Percentiles rank a stretch among this genome's conserved stretches.
These are phyloP conservation scores for Aureobasidium sp. DNA, from an alignment of 2,329 filamentous ascomycete genomes.

Conservation along the genomic window DNA sequence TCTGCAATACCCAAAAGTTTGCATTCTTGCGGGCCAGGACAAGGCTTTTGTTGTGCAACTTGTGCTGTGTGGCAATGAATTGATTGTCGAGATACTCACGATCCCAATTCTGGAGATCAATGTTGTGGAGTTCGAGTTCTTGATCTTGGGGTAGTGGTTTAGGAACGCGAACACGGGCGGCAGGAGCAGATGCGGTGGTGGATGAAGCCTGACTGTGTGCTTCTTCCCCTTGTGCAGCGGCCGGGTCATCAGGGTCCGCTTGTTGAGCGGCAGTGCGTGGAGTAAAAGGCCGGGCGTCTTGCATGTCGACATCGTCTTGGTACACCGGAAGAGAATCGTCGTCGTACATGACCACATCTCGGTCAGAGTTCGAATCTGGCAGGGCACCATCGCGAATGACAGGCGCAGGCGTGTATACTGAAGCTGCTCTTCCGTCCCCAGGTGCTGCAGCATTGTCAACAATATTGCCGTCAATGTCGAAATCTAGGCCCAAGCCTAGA, in stretches of 20 bases:
- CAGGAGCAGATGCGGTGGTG: conserved; percentile 31
- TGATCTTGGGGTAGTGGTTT: conserved; percentile 41
- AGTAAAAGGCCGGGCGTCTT: neutral
- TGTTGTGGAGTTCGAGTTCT: conserved; percentile 45
- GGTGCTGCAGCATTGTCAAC: conserved; percentile 28
- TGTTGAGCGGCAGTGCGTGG: neutral
- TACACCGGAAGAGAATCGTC: neutral
- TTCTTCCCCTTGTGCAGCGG: conserved; percentile 12
- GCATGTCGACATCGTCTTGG: neutral
- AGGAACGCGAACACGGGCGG: conserved; percentile 29
- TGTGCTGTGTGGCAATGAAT: neutral
- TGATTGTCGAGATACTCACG: conserved; percentile 14
- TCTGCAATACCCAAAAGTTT: conserved; percentile 49
- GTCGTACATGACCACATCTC: conserved; percentile 8
- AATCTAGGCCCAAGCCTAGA: conserved; percentile 24
- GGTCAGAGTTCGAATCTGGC: neutral
- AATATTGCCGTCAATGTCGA: conserved; percentile 55
- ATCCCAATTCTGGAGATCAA: conserved; percentile 50
- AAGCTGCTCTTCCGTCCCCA: neutral
- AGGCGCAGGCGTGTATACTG: neutral
- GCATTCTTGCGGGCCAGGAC: conserved; percentile 54
- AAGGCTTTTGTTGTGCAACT: conserved; percentile 27
- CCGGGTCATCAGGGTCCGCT: neutral
- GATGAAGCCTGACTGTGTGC: conserved; percentile 26
- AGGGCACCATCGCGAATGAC: neutral